Evolutionary conservation across 2,329 filamentous ascomycete genomes (phyloP).

Genomic region (Metarhizium robertsii): DNA sequence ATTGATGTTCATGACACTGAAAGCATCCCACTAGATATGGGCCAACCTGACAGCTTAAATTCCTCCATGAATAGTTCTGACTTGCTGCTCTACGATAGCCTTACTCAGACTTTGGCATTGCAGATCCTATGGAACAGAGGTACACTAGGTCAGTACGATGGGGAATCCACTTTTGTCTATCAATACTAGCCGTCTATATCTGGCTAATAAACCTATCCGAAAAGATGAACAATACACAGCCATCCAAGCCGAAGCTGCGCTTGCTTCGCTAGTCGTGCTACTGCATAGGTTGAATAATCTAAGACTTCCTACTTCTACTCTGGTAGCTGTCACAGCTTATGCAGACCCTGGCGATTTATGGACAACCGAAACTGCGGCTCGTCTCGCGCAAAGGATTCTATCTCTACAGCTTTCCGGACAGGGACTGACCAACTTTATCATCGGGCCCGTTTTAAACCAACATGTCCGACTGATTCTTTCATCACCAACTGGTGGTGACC

Average conservation of each 20-base stretch:
- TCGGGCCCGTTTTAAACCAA: slow-evolving; percentile 47
- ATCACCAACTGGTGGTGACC: background rate
- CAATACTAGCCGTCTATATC: background rate
- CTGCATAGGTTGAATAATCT: slow-evolving; percentile 2
- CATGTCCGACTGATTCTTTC: slow-evolving; percentile 40
- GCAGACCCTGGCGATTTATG: slow-evolving; percentile 25
- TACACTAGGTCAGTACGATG: background rate
- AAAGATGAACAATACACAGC: background rate
- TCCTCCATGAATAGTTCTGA: background rate
- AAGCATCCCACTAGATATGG: background rate
- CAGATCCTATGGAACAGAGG: background rate
- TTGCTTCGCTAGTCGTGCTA: slow-evolving; percentile 20
- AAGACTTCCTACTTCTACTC: slow-evolving; percentile 10
- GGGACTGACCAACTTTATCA: slow-evolving; percentile 30
- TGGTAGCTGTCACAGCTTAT: slow-evolving; percentile 23
- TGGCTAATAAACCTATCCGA: background rate
- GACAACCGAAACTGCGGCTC: slow-evolving; percentile 24
- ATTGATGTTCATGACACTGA: background rate
- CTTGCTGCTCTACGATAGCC: background rate
- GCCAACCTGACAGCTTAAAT: background rate
- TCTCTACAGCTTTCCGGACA: slow-evolving; percentile 13
- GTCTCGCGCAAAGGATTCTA: slow-evolving; percentile 23
- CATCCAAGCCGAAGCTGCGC: slow-evolving; percentile 14
- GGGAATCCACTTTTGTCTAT: background rate
- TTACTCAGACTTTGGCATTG: background rate